These are phyloP conservation scores for Ganoderma multipileum DNA, from an alignment of 1,284 basidiomycete species.

Conservation along the genomic window DNA sequence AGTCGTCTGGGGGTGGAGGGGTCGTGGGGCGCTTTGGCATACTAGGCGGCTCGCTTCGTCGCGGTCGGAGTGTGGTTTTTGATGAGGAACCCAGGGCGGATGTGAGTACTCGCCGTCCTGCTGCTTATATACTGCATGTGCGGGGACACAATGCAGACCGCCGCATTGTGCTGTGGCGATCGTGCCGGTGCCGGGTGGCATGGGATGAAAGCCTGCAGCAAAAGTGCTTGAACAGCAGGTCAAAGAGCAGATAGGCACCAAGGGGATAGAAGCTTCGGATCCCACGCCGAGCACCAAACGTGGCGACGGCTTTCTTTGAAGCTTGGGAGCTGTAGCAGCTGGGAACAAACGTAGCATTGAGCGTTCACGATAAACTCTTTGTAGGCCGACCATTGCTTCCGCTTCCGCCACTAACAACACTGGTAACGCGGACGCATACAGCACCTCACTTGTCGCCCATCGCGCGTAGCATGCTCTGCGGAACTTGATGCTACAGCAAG, in stretches of 20 bases:
- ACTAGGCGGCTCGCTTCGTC: not conserved
- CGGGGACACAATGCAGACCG: not conserved
- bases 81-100: not conserved
- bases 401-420: not conserved
- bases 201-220: not conserved
- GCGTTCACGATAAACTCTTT: not conserved
- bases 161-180: not conserved
- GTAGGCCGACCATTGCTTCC: not conserved
- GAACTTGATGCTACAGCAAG: not conserved
- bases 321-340: not conserved
- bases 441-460: not conserved
- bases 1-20: constrained; percentile 62
- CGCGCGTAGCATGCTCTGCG: not conserved
- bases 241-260: not conserved
- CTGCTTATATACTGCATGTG: not conserved
- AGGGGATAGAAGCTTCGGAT: not conserved
- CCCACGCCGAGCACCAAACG: not conserved
- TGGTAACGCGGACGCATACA: not conserved
- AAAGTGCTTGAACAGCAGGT: not conserved
- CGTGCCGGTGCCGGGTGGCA: not conserved
- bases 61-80: not conserved
- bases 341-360: not conserved
- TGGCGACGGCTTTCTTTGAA: not conserved
- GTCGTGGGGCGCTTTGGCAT: constrained; percentile 68
- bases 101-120: not conserved